Evolutionary conservation across 208 protist genomes (phyloP), one percentile per base, ranked within the genome.

Genomic region (Leishmania braziliensis): DNA sequence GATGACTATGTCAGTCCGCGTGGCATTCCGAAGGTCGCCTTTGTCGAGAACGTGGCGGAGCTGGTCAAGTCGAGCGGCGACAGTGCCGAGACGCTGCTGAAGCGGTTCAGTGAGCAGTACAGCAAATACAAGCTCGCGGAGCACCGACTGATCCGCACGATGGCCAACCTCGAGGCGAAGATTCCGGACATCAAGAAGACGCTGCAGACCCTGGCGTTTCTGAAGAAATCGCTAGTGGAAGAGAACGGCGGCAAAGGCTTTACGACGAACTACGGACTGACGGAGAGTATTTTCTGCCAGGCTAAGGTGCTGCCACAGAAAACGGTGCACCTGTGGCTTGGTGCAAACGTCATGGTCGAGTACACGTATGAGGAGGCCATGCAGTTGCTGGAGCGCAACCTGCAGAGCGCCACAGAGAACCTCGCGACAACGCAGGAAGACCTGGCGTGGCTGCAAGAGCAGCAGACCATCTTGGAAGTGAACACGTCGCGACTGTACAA

Each of bases 331-430:
- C 82, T 99, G 5, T 99, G 96, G 97, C 91, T 99, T 26, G 98
- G 98, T 20, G 98, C 98, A 8, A 99, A 99, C 83, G 97, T 99
- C 18, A 99, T 99, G 97, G 96, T 99, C 39, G 98, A 99, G 92
- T 99, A 99, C 89, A 94, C 95, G 20, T 97, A 98, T 79, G 98
- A 99, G 12, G 98, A 99, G 86, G 98, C 98, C 3, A 86, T 88
- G 51, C 83, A 91, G 53, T 88, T 99, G 77, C 90, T 99, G 53
- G 85, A 91, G 76, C 95, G 95, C 65, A 99, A 99, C 80, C 73
- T 97, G 56, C 82, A 75, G 29, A 93, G 90, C 63, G 95, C 95
- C 29, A 90, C 90, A 51, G 88, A 88, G 78, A 98, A 97, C 80
- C 75, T 99, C 53, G 79, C 80, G 20, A 91, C 86, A n/a, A 95